A percentile compares a stretch with the other conserved stretches of the same genome.
Evolutionary conservation across 371 early-diverging fungal species (phyloP).

Genomic region (Spiromyces aspiralis): DNA sequence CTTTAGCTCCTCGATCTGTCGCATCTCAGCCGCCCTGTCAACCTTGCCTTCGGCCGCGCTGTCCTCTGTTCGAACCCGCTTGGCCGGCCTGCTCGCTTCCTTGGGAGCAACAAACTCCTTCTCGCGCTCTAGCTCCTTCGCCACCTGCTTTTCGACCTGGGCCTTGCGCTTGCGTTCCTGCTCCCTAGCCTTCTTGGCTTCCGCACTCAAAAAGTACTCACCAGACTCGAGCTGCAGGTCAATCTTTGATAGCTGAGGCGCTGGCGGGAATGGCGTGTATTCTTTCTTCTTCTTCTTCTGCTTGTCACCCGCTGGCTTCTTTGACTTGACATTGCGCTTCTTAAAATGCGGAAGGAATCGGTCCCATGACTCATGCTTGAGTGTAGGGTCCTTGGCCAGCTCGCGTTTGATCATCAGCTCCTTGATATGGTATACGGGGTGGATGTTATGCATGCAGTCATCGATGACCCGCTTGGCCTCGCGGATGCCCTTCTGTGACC

Average conservation of each 20-base stretch:
- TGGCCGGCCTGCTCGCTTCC: constrained; percentile 18
- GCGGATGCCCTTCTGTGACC: constrained; percentile 81
- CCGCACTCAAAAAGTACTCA: constrained; percentile 82
- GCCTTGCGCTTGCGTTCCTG: constrained; percentile 47
- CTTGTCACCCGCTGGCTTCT: constrained; percentile 40
- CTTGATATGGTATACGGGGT: constrained; percentile 99
- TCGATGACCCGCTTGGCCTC: constrained; percentile 79
- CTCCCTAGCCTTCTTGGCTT: constrained; percentile 37
- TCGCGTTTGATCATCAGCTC: constrained; percentile 98
- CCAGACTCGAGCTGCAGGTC: constrained; percentile 90
- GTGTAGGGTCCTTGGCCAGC: constrained; percentile 88
- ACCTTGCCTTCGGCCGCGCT: neutral
- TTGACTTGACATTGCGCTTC: constrained; percentile 70
- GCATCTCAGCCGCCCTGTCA: constrained; percentile 12
- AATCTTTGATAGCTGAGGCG: constrained; percentile 73
- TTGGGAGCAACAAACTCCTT: constrained; percentile 60
- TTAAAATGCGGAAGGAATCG: constrained; percentile 97
- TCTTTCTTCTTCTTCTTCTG: constrained; percentile 69
- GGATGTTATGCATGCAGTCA: constrained; percentile 98
- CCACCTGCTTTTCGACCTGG: constrained; percentile 38
- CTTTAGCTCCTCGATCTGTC: constrained; percentile 16
- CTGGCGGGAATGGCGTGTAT: constrained; percentile 80
- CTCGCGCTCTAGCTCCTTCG: constrained; percentile 43
- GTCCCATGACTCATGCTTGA: constrained; percentile 96
- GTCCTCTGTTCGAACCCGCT: neutral